Percentiles rank a stretch among this genome's conserved stretches.
Evolutionary conservation across 495 filamentous ascomycete species (phyloP).

Genomic region (Clohesyomyces aquaticus): DNA sequence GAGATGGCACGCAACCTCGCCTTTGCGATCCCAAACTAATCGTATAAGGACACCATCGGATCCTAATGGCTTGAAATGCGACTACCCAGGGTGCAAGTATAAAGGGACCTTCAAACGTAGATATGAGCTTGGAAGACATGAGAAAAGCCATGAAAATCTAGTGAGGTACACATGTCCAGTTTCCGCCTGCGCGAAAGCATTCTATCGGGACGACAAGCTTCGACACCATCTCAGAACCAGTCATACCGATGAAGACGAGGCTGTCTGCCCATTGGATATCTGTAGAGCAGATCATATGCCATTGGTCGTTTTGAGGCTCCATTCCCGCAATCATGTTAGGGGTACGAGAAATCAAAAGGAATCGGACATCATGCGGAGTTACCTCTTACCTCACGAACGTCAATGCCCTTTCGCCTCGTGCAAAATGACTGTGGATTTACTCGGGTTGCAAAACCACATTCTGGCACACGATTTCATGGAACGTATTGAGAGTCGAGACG

Average conservation of each 20-base stretch:
- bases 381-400: not conserved
- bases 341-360: too few relatives aligned
- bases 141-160: constrained; percentile 20
- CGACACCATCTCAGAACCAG: constrained; percentile 4
- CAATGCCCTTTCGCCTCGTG: not conserved
- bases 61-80: constrained; percentile 16
- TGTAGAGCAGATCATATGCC: not conserved
- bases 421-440: not conserved
- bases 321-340: constrained; percentile 4
- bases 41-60: constrained; percentile 3
- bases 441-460: not conserved
- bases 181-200: not conserved
- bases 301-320: not conserved
- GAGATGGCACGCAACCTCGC: not conserved
- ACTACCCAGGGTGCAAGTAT: constrained; percentile 17
- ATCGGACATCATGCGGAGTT: not conserved
- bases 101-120: constrained; percentile 17
- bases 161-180: constrained; percentile 1
- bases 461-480: not conserved
- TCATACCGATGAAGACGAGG: constrained; percentile 7
- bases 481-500: not conserved
- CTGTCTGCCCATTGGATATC: not conserved
- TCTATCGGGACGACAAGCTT: constrained; percentile 17
- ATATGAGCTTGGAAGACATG: constrained; percentile 23
- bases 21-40: not conserved